Percentiles rank a stretch among this genome's conserved stretches.
Conservation (phyloP, 371 early-diverging fungal species). For the Rhizopus arrhizus region DNA sequence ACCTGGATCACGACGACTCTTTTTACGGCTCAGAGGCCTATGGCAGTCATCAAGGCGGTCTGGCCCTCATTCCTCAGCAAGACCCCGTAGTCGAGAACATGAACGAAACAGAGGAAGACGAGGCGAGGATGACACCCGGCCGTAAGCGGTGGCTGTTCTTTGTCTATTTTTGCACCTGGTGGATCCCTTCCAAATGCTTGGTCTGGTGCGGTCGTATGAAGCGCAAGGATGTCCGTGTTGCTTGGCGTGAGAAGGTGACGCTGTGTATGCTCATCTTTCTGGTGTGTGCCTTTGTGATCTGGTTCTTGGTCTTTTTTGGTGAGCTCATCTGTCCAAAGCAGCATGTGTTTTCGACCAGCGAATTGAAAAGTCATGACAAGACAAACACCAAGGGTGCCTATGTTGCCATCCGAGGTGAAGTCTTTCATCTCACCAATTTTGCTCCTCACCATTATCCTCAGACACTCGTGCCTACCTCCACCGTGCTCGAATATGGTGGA, state of each 20-base stretch:
- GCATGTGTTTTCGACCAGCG: conserved; percentile 66
- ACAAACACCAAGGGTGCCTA: conserved; percentile 46
- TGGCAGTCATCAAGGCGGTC: conserved; percentile 12
- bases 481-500: conserved; percentile 67
- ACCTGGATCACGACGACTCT: conserved; percentile 25
- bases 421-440: conserved; percentile 69
- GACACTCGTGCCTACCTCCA: conserved; percentile 52
- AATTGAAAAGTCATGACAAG: conserved; percentile 47
- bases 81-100: conserved; percentile 30
- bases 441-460: conserved; percentile 59
- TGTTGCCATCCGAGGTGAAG: conserved; percentile 73
- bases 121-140: conserved; percentile 44
- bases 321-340: conserved; percentile 87
- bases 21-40: conserved; percentile 36
- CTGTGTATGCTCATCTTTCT: conserved; percentile 86
- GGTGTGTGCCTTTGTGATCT: conserved; percentile 79
- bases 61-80: conserved; percentile 18
- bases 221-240: conserved; percentile 82
- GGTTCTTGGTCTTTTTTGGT: conserved; percentile 90
- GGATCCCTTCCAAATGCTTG: conserved; percentile 76
- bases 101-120: conserved; percentile 53
- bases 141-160: conserved; percentile 80
- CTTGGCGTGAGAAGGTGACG: conserved; percentile 97
- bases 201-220: conserved; percentile 75
- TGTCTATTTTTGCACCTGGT: conserved; percentile 88